Evolutionary conservation across 179 eudicot genomes (phyloP).

Genomic region (Nepenthes alata): DNA sequence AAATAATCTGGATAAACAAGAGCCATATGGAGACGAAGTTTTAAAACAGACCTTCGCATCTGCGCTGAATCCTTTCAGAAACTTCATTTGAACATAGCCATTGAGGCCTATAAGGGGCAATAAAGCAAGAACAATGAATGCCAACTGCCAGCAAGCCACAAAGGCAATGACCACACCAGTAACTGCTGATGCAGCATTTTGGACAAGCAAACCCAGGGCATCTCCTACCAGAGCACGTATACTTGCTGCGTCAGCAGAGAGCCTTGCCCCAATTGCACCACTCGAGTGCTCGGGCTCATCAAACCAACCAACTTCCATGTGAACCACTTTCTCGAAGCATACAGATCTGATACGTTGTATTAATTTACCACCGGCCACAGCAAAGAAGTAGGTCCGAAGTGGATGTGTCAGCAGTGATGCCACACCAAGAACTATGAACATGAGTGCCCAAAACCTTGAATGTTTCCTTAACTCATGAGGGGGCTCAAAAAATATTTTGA

Average conservation of each 20-base stretch:
- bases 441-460: conserved; percentile 40
- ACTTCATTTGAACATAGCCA: conserved; percentile 26
- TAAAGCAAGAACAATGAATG: conserved; percentile 24
- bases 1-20: neutral
- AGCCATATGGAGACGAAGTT: neutral
- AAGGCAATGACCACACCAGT: conserved; percentile 31
- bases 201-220: conserved; percentile 27
- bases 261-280: conserved; percentile 34
- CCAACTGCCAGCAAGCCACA: conserved; percentile 24
- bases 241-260: conserved; percentile 28
- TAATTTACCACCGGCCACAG: conserved; percentile 39
- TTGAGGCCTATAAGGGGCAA: conserved; percentile 18
- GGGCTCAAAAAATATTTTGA: conserved; percentile 37
- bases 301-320: conserved; percentile 56
- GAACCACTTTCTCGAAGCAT: conserved; percentile 44
- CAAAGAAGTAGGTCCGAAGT: conserved; percentile 28
- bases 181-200: conserved; percentile 17
- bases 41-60: conserved; percentile 39
- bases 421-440: conserved; percentile 32
- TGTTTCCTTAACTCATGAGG: conserved; percentile 25
- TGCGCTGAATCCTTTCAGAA: conserved; percentile 28
- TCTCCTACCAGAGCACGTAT: conserved; percentile 33
- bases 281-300: conserved; percentile 30
- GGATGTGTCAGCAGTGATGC: conserved; percentile 28
- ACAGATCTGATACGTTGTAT: conserved; percentile 36